Evolutionary conservation across 805 yeast genomes (phyloP), one percentile per base, ranked within the genome.

Genomic region (Candida cerambycidarum): DNA sequence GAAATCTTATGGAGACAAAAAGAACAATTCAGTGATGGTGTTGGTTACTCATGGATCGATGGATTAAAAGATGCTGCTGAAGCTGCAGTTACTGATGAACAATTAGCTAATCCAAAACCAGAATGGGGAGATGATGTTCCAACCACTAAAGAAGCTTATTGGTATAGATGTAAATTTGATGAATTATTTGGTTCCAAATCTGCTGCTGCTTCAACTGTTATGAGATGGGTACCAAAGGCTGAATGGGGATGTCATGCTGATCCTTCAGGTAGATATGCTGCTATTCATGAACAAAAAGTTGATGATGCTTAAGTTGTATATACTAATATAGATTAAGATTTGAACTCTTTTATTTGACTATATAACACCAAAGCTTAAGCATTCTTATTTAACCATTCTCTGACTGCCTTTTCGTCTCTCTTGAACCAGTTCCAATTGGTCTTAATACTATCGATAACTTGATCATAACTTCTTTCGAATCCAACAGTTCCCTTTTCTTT

Each of bases 221-320:
- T 88, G 97, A 85, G 99, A 79, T 93, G 99, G 99, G 72, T 93
- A 69, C 99, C 99, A 65, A 93, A 93, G 79, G 98, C 98, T 50
- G 99, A 93, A 69, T 93, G 99, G 99, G 99, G 99, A 54, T 93
- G 99, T 73, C 89, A 90, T 61, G 96, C 84, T 58, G 99, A 93
- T 70, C 99, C 99, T 42, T 86, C 96, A 43, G 99, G 99, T 53
- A 87, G 99, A 75, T 92, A 76, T 63, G 97, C 96, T 55, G 80
- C 86, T 73, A 81, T 85, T 56, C 99, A 93, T 67, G 90, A 86
- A 46, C 62, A 66, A 51, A 70, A 71, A 59, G 74, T 71, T 40
- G 65, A 59, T 34, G 43, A 33, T 27, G 39, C 39, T 27, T 36
- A 36, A 27, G 18, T n/a, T 25, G n/a, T n/a, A n/a, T n/a, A n/a